phyloP scores from a whole-genome alignment of 1,284 basidiomycete species.

The Phellinidium pouzarii region DNA sequence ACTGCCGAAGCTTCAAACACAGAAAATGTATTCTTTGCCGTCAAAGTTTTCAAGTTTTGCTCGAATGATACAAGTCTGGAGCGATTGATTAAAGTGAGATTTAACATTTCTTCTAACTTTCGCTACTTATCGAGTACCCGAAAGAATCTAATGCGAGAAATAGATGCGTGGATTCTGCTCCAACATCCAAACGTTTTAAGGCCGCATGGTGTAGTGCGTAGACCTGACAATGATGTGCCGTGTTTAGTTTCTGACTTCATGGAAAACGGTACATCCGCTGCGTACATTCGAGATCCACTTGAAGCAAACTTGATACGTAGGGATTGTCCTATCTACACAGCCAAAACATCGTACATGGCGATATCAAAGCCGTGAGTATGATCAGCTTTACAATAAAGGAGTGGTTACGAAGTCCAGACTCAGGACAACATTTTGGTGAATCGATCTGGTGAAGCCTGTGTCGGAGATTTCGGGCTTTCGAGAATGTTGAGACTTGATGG shows the following conservation, averaged over 20 bases:
- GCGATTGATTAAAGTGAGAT: too few relatives aligned
- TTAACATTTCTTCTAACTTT: too few relatives aligned
- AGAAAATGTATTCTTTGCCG: too few relatives aligned
- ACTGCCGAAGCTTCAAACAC: too few relatives aligned
- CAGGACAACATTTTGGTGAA: neutral
- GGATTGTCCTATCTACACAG: neutral
- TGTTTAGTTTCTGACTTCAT: conserved; percentile 3
- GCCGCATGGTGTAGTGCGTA: neutral
- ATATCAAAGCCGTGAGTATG: neutral
- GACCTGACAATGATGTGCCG: neutral
- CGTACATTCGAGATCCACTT: neutral
- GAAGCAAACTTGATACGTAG: neutral
- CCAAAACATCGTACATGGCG: neutral
- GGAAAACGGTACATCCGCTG: neutral
- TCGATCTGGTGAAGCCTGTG: neutral
- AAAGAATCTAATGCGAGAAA: neutral
- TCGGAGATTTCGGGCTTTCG: neutral
- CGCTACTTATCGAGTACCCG: too few relatives aligned
- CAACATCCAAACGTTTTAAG: conserved; percentile 2
- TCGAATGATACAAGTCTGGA: too few relatives aligned
- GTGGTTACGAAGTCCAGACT: neutral
- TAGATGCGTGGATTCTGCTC: neutral
- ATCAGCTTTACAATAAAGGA: neutral
- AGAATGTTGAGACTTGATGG: neutral
- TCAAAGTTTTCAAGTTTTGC: too few relatives aligned